A percentile compares a stretch with the other conserved stretches of the same genome.
These are phyloP conservation scores for Candida glucosophila DNA, from an alignment of 1,139 yeast genomes.

Conservation along the genomic window DNA sequence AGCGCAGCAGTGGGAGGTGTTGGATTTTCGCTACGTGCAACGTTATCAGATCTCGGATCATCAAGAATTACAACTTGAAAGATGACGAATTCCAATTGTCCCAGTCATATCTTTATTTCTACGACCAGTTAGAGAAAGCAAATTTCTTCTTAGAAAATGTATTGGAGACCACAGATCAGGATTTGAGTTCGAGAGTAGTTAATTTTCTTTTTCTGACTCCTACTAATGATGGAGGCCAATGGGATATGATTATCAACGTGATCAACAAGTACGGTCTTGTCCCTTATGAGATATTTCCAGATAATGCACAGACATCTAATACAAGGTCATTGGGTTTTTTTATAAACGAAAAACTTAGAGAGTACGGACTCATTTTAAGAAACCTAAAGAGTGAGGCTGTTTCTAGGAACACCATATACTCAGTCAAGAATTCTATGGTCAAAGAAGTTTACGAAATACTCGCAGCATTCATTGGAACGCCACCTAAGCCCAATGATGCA, in stretches of 20 bases:
- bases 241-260: conserved; percentile 70
- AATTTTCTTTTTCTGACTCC: conserved; percentile 58
- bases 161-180: conserved; percentile 55
- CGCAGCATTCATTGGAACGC: conserved; percentile 63
- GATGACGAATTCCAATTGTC: conserved; percentile 58
- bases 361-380: conserved; percentile 63
- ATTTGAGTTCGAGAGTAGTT: conserved; percentile 59
- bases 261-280: conserved; percentile 72
- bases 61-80: conserved; percentile 54
- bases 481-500: conserved; percentile 62
- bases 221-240: conserved; percentile 77
- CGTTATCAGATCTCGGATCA: conserved; percentile 54
- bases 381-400: conserved; percentile 24
- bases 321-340: conserved; percentile 52
- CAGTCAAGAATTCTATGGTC: conserved; percentile 42
- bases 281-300: conserved; percentile 67
- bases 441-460: conserved; percentile 55
- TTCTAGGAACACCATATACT: conserved; percentile 11
- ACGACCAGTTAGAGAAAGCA: conserved; percentile 68
- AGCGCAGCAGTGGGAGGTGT: conserved; percentile 69
- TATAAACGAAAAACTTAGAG: conserved; percentile 61
- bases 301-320: conserved; percentile 54
- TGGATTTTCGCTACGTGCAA: conserved; percentile 85
- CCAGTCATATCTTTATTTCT: conserved; percentile 59
- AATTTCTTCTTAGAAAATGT: conserved; percentile 72